These are phyloP conservation scores for Phialophora macrospora DNA, from an alignment of 2,329 filamentous ascomycete genomes.

Conservation along the genomic window DNA sequence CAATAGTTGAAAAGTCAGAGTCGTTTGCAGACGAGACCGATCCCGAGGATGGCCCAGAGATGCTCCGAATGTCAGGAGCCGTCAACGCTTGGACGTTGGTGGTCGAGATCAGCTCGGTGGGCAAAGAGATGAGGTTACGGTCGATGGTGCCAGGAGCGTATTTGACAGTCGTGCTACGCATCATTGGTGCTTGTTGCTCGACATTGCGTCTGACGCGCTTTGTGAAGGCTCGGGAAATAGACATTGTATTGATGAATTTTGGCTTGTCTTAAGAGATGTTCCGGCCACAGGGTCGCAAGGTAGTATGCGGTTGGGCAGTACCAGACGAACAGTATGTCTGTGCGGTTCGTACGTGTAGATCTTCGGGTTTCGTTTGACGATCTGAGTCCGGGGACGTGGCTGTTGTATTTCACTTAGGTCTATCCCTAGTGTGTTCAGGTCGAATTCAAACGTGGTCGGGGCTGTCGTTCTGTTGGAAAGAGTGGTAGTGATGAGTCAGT, in stretches of 20 bases:
- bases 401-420: background rate
- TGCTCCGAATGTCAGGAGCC: conserved; percentile 74
- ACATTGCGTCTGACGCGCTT: conserved; percentile 55
- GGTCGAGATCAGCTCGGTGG: conserved; percentile 85
- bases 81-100: conserved; percentile 97
- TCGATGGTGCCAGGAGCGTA: conserved; percentile 53
- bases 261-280: conserved; percentile 7
- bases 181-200: conserved; percentile 49
- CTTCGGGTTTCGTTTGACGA: conserved; percentile 4
- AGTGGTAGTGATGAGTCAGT: conserved; percentile 16
- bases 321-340: background rate
- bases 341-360: background rate
- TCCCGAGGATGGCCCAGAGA: conserved; percentile 54
- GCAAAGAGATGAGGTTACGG: conserved; percentile 72
- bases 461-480: conserved; percentile 16
- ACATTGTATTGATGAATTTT: conserved; percentile 37
- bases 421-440: conserved; percentile 8
- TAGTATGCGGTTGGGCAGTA: background rate
- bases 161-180: conserved; percentile 51
- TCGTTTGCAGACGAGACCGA: conserved; percentile 65
- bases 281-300: background rate
- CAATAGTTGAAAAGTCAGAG: conserved; percentile 61
- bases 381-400: conserved; percentile 4
- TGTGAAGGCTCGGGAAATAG: conserved; percentile 53
- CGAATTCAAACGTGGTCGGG: background rate